phyloP scores from a whole-genome alignment of 2,329 filamentous ascomycete species.

The Cladosporium phlei region DNA sequence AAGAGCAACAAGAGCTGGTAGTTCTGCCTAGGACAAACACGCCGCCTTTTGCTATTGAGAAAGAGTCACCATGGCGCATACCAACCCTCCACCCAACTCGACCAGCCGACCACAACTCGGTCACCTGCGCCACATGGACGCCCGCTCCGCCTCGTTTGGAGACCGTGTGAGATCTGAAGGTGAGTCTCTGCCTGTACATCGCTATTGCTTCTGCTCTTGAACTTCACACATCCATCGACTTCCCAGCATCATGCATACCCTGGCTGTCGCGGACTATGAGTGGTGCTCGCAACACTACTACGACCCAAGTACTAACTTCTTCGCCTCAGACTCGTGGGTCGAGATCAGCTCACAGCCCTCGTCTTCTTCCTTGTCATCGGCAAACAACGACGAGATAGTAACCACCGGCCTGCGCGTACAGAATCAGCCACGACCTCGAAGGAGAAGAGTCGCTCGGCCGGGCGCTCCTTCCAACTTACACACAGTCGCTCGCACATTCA shows the following conservation, averaged over 20 bases:
- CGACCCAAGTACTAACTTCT: constrained; percentile 26
- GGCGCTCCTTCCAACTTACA: constrained; percentile 39
- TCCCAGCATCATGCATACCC: constrained; percentile 5
- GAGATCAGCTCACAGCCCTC: constrained; percentile 90
- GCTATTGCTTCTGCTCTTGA: not conserved
- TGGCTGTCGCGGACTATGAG: constrained; percentile 2
- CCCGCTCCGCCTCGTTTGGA: constrained; percentile 28
- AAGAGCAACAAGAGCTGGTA: not conserved
- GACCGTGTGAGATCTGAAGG: constrained; percentile 27
- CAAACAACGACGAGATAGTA: constrained; percentile 78
- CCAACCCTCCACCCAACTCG: not conserved
- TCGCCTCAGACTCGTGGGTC: constrained; percentile 79
- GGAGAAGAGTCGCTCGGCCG: constrained; percentile 44
- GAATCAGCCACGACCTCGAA: constrained; percentile 59
- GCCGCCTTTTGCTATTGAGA: not conserved
- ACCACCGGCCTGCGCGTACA: constrained; percentile 80
- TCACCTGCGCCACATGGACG: constrained; percentile 26
- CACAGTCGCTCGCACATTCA: constrained; percentile 42
- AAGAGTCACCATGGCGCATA: constrained; percentile 1
- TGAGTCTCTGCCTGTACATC: constrained; percentile 19
- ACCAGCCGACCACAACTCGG: constrained; percentile 15
- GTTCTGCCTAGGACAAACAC: not conserved
- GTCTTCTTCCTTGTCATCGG: constrained; percentile 87
- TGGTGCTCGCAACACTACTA: constrained; percentile 1
- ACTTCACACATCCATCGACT: too few species aligned